Conservation (phyloP, 768 basidiomycete species). For the Tephrocybe sp. region DNA sequence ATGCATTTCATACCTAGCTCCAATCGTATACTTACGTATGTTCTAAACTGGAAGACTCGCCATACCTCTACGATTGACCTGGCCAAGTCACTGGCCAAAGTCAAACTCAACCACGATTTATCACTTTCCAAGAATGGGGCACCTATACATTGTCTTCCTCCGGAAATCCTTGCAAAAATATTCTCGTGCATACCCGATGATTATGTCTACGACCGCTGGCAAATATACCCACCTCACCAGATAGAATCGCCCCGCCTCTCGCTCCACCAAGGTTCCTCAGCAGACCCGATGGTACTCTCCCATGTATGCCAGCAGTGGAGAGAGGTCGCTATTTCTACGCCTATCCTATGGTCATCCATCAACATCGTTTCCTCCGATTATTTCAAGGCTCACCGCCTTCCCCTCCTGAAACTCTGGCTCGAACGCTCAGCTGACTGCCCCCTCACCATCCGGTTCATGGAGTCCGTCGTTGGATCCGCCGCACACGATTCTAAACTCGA, state of each 20-base stretch:
- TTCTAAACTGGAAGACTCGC: too few relatives aligned
- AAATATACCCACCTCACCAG: neutral
- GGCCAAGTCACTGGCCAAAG: neutral
- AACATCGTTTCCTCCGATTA: constrained; percentile 3
- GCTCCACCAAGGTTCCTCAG: neutral
- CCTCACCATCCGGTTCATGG: constrained; percentile 4
- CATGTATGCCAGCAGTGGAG: constrained; percentile 10
- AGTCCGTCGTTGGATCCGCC: neutral
- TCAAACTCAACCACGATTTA: neutral
- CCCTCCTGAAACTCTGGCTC: constrained; percentile 9
- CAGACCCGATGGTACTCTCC: constrained; percentile 11
- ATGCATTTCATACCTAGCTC: too few relatives aligned
- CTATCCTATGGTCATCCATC: constrained; percentile 11
- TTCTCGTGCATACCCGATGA: constrained; percentile 2
- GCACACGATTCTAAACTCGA: neutral
- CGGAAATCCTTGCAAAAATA: constrained; percentile 8
- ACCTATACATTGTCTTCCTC: constrained; percentile 1
- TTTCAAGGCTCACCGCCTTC: neutral
- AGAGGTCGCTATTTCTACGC: constrained; percentile 2
- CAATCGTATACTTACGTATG: too few relatives aligned
- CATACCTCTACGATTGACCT: neutral
- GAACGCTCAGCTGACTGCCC: constrained; percentile 1
- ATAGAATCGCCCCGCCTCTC: neutral
- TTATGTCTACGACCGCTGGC: neutral
- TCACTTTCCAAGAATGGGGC: neutral